phyloP scores from a whole-genome alignment of 2,329 filamentous ascomycete species.

The Rhynchosporium agropyri region DNA sequence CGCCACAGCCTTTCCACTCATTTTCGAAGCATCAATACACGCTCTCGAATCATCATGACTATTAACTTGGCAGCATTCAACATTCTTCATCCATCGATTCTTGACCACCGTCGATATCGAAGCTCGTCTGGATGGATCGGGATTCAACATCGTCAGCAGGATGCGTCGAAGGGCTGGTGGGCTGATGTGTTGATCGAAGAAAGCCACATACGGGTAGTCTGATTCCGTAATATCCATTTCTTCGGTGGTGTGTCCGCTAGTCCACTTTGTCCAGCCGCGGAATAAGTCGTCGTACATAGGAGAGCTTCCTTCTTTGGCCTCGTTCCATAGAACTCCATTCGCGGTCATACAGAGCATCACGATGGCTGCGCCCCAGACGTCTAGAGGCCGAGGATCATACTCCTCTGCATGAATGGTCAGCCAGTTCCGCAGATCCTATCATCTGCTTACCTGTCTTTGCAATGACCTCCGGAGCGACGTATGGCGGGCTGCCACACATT shows the following conservation, averaged over 20 bases:
- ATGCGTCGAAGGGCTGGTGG: conserved; percentile 70
- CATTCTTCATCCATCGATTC: conserved; percentile 71
- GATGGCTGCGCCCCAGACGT: conserved; percentile 85
- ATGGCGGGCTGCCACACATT: conserved; percentile 82
- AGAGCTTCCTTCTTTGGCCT: conserved; percentile 56
- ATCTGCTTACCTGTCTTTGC: conserved; percentile 56
- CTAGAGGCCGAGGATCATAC: conserved; percentile 77
- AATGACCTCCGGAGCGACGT: conserved; percentile 85
- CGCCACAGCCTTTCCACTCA: conserved; percentile 48
- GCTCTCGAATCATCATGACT: conserved; percentile 63
- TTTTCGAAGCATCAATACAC: conserved; percentile 60
- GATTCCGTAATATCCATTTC: conserved; percentile 52
- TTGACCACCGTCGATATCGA: conserved; percentile 69
- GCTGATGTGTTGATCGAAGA: conserved; percentile 67
- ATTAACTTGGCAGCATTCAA: conserved; percentile 80
- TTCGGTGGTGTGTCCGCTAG: conserved; percentile 55
- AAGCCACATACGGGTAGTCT: conserved; percentile 66
- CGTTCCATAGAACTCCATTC: conserved; percentile 73
- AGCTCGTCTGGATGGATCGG: conserved; percentile 70
- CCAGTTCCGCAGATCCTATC: neutral
- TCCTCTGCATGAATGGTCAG: conserved; percentile 43
- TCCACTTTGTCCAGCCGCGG: conserved; percentile 69
- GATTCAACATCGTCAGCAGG: conserved; percentile 81
- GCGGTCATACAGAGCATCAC: conserved; percentile 79
- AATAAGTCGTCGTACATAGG: conserved; percentile 65